Percentiles rank a stretch among this genome's conserved stretches.
Evolutionary conservation across 2,329 filamentous ascomycete genomes (phyloP).

Genomic region (Macrophomina pseudophaseolina): DNA sequence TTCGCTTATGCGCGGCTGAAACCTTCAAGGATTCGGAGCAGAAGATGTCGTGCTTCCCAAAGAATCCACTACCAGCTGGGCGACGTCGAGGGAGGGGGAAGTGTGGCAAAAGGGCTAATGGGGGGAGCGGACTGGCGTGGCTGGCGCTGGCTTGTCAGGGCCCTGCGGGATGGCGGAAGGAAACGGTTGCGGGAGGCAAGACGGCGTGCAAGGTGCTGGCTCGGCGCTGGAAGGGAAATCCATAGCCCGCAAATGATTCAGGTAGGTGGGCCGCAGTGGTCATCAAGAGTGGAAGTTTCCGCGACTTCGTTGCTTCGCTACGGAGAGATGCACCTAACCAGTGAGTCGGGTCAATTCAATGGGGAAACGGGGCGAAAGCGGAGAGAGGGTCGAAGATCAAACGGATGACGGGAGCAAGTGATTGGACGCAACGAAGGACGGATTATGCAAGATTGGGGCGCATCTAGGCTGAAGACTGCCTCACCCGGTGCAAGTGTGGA

Average conservation of each 20-base stretch:
- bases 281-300: slow-evolving; percentile 5
- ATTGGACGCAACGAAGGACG: not conserved
- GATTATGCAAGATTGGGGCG: not conserved
- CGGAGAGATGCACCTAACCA: not conserved
- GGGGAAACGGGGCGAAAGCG: not conserved
- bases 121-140: not conserved
- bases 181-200: slow-evolving; percentile 6
- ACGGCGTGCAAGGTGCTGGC: slow-evolving; percentile 1
- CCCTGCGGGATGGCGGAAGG: slow-evolving; percentile 12
- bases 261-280: not conserved
- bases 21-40: slow-evolving; percentile 7
- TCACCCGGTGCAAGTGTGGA: not conserved
- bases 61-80: not conserved
- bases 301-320: not conserved
- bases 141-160: not conserved
- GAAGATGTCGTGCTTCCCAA: not conserved
- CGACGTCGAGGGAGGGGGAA: not conserved
- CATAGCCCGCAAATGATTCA: slow-evolving; percentile 8
- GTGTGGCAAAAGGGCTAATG: not conserved
- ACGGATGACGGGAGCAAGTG: not conserved
- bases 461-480: slow-evolving; percentile 1
- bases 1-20: not conserved
- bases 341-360: not conserved
- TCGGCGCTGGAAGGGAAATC: not conserved
- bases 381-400: slow-evolving; percentile 2